Evolutionary conservation across 805 yeast genomes (phyloP).

Genomic region (Saccharomyces jurei): DNA sequence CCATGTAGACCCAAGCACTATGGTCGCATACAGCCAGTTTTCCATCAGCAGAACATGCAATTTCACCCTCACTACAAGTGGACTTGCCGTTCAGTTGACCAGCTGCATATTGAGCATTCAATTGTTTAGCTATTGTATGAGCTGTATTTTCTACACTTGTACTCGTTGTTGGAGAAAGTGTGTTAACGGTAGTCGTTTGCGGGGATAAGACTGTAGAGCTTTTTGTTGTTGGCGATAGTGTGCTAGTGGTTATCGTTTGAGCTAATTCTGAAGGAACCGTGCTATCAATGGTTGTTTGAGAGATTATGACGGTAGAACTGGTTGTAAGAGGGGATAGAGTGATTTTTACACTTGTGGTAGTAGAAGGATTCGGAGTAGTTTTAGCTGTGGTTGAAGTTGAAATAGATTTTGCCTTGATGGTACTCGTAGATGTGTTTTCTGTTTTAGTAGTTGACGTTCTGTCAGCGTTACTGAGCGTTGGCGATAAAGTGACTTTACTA

Average conservation of each 20-base stretch:
- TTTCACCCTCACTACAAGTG: slow-evolving; percentile 41
- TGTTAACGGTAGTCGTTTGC: slow-evolving; percentile 5
- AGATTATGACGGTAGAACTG: not conserved
- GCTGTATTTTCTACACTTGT: slow-evolving; percentile 31
- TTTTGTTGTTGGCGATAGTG: not conserved
- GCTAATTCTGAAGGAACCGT: slow-evolving; percentile 2
- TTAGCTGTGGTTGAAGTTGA: slow-evolving; percentile 5
- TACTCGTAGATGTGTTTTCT: slow-evolving; percentile 4
- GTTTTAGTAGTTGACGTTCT: slow-evolving; percentile 2
- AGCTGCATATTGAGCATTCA: slow-evolving; percentile 37
- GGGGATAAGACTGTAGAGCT: not conserved
- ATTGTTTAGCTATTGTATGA: slow-evolving; percentile 34
- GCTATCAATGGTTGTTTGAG: slow-evolving; percentile 3
- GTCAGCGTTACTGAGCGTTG: slow-evolving; percentile 4
- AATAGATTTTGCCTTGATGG: slow-evolving; percentile 3
- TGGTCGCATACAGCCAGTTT: slow-evolving; percentile 47
- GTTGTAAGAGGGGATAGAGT: slow-evolving; percentile 4
- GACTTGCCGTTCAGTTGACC: slow-evolving; percentile 39
- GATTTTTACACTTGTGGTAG: slow-evolving; percentile 1
- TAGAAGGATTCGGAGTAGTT: slow-evolving; percentile 1
- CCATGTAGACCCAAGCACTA: slow-evolving; percentile 48
- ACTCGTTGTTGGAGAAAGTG: slow-evolving; percentile 2
- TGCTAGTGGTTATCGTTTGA: slow-evolving; percentile 5
- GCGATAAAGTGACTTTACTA: not conserved
- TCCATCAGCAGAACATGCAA: slow-evolving; percentile 46